Conservation (phyloP, 495 filamentous ascomycete genomes). For the Tricharina praecox region DNA sequence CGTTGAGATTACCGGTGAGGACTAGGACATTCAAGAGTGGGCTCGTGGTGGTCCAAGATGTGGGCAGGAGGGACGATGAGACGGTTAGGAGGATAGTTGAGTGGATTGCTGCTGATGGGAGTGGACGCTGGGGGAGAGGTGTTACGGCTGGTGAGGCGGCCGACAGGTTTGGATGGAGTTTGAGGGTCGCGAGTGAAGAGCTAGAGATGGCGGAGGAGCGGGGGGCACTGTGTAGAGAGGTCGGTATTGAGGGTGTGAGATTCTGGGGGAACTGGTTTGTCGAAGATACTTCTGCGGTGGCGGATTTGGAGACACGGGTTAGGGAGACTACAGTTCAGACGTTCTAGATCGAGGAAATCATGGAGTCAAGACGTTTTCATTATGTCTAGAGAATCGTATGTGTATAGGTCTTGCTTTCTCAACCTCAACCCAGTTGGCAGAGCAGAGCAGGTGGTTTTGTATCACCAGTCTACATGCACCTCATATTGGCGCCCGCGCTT, state of each 20-base stretch:
- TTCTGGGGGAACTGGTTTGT: constrained; percentile 57
- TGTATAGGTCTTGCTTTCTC: too few relatives aligned
- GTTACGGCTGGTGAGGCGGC: constrained; percentile 82
- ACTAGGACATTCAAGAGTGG: constrained; percentile 80
- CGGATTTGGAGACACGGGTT: not conserved
- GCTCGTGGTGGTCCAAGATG: constrained; percentile 75
- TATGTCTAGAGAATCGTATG: too few relatives aligned
- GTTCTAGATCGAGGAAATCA: not conserved
- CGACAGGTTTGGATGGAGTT: constrained; percentile 89
- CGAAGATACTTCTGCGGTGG: not conserved
- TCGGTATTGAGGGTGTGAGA: constrained; percentile 60
- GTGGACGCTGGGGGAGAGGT: constrained; percentile 46
- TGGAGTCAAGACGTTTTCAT: not conserved
- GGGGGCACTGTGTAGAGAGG: constrained; percentile 67
- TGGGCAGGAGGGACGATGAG: constrained; percentile 79
- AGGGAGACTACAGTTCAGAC: not conserved
- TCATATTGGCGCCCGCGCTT: too few relatives aligned
- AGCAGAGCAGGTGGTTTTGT: too few relatives aligned
- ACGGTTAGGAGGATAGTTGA: constrained; percentile 57
- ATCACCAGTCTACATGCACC: too few relatives aligned
- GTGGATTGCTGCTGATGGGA: constrained; percentile 46
- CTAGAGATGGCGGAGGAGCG: constrained; percentile 90
- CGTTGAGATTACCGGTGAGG: constrained; percentile 69
- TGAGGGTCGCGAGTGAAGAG: constrained; percentile 92
- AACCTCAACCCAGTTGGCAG: too few relatives aligned